phyloP scores from a whole-genome alignment of 2,329 filamentous ascomycete species.

The Pseudogymnoascus sp. region DNA sequence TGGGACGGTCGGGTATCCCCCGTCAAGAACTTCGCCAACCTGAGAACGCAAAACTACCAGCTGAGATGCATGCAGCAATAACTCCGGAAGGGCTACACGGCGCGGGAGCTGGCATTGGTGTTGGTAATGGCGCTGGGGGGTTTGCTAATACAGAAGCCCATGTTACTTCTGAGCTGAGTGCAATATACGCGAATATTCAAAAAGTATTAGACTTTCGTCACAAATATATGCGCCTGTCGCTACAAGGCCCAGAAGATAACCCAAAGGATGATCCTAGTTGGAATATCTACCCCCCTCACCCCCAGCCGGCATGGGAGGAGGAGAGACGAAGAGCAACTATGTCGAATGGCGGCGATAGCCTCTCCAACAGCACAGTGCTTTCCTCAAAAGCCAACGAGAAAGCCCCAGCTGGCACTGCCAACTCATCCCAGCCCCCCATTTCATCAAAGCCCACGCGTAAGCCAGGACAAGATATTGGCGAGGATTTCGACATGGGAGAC shows the following conservation, averaged over 20 bases:
- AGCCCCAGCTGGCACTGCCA: constrained; percentile 23
- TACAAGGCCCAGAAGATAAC: constrained; percentile 76
- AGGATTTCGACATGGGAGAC: constrained; percentile 81
- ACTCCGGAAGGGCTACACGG: constrained; percentile 48
- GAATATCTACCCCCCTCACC: constrained; percentile 85
- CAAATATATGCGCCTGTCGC: constrained; percentile 79
- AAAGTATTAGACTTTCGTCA: constrained; percentile 79
- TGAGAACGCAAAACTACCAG: constrained; percentile 36
- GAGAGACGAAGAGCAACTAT: constrained; percentile 26
- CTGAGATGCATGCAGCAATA: constrained; percentile 48
- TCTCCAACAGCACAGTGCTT: constrained; percentile 41
- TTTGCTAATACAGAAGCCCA: constrained; percentile 67
- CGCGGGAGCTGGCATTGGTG: constrained; percentile 49
- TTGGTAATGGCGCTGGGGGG: constrained; percentile 53
- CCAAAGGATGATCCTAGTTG: constrained; percentile 77
- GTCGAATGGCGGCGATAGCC: constrained; percentile 34
- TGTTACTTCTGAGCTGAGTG: constrained; percentile 73
- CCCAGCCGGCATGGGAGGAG: constrained; percentile 80
- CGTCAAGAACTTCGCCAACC: neutral
- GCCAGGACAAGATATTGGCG: constrained; percentile 81
- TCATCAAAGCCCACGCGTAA: constrained; percentile 51
- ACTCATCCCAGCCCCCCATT: constrained; percentile 9
- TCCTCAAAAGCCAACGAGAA: constrained; percentile 12
- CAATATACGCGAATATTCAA: constrained; percentile 86
- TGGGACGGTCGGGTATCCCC: constrained; percentile 18